phyloP scores from a whole-genome alignment of 2,329 filamentous ascomycete species.

The Trichoderma asperellum region DNA sequence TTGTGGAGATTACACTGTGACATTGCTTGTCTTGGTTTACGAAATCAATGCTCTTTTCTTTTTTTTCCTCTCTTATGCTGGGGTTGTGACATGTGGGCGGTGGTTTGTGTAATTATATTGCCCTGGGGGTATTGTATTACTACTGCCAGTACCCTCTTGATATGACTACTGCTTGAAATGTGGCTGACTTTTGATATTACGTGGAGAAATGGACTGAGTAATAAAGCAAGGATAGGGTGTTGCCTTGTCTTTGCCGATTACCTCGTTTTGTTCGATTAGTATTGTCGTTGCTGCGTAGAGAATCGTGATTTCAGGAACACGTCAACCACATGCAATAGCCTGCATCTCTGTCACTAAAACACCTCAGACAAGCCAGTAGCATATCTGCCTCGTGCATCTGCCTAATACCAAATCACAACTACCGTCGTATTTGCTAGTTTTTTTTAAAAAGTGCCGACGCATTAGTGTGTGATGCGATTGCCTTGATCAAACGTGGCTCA shows the following conservation, averaged over 20 bases:
- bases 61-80: neutral
- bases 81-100: neutral
- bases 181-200: neutral
- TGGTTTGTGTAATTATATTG: neutral
- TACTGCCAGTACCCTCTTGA: neutral
- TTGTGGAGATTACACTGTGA: slow-evolving; percentile 1
- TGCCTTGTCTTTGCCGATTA: neutral
- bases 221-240: neutral
- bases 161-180: neutral
- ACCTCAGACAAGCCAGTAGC: no score
- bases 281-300: neutral
- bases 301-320: neutral
- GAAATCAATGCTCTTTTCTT: neutral
- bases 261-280: neutral
- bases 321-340: neutral
- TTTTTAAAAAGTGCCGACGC: neutral
- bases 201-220: neutral
- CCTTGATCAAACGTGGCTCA: neutral
- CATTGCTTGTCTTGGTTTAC: neutral
- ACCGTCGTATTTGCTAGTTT: neutral
- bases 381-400: no score
- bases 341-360: neutral
- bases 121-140: slow-evolving; percentile 1
- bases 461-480: neutral
- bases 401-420: neutral